Percentiles rank a stretch among this genome's conserved stretches.
Evolutionary conservation across 139 green algal species (phyloP).

Genomic region (Chlorella sp.): DNA sequence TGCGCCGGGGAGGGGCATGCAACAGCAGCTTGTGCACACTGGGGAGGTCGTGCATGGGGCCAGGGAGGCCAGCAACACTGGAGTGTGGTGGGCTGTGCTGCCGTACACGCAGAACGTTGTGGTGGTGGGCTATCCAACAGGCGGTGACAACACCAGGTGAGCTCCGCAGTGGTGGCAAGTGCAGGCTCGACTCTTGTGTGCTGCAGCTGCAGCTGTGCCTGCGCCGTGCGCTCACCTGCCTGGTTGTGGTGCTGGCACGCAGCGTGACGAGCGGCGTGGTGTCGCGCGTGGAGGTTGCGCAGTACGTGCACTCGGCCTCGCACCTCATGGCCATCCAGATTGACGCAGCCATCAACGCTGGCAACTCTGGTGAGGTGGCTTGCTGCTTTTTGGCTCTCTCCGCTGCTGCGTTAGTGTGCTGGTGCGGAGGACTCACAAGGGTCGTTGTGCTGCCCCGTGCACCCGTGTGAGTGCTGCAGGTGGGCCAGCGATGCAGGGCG

Average conservation of each 20-base stretch:
- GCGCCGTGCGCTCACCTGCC: too few species aligned
- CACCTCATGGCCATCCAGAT: slow-evolving; percentile 67
- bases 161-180: not conserved
- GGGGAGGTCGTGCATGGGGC: too few species aligned
- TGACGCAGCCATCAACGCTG: slow-evolving; percentile 59
- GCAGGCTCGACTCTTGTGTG: too few species aligned
- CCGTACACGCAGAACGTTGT: slow-evolving; percentile 3
- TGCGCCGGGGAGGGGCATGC: too few species aligned
- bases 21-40: too few species aligned
- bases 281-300: slow-evolving; percentile 31
- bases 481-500: slow-evolving; percentile 42
- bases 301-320: slow-evolving; percentile 51
- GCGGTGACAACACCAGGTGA: slow-evolving; percentile 50
- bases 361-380: slow-evolving; percentile 17
- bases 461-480: slow-evolving; percentile 13
- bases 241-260: too few species aligned
- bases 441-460: too few species aligned
- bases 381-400: not conserved
- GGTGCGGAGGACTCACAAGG: too few species aligned
- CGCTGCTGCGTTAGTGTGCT: slow-evolving; percentile 14
- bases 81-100: not conserved
- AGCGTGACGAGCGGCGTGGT: slow-evolving; percentile 30
- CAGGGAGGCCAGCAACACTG: too few species aligned
- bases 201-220: too few species aligned
- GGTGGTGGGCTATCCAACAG: slow-evolving; percentile 40